Base-by-base conservation (phyloP, 306 rosid genomes). In the Leucaena leucocephala region DNA sequence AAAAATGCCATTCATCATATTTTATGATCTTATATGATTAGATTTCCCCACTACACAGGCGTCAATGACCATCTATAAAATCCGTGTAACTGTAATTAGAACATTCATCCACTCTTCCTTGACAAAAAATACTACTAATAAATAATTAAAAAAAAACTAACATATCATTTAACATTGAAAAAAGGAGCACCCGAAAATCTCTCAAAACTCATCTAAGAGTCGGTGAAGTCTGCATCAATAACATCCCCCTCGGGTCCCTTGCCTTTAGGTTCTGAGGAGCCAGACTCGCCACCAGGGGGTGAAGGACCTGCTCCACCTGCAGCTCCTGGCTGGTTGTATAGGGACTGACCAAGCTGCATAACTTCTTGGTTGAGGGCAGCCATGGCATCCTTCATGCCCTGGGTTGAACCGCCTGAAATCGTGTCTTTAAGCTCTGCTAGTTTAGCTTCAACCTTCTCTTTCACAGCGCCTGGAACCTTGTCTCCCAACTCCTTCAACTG, bases 291-390 rank as follows among this genome's bases (percentile, higher is more conserved):
- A 38, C 91, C 94, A 0, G 95, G 91, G 2, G 92, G 76, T 2
- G 95, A n/a, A 59, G 91, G 86, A 4, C 91, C 91, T 8, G 84
- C 79, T 0, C 93, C 91, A 0, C 93, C 91, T 3, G 86, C 68
- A 49, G 93, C 86, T 78, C 97, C 94, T 0, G 97, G 93, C 79
- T 94, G 98, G 86, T 94, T 91, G 91, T 94, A 94, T 5, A 91
- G 85, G 43, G 97, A 92, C 81, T 94, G 96, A 14, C 97, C 96
- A 55, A 94, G 84, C 81, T 94, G 98, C 98, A 94, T 94, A 17
- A 94, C 97, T 82, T 94, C 98, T 86, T 94, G 98, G 50, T 94
- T 94, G 17, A 94, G 97, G 80, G 94, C 91, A 65, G 97, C 89
- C 86, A 94, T 92, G 73, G 97, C 90, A 65, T 94, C 98, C 78